These are phyloP conservation scores for Rhodocollybia butyracea DNA, from an alignment of 768 basidiomycete genomes.

Conservation along the genomic window DNA sequence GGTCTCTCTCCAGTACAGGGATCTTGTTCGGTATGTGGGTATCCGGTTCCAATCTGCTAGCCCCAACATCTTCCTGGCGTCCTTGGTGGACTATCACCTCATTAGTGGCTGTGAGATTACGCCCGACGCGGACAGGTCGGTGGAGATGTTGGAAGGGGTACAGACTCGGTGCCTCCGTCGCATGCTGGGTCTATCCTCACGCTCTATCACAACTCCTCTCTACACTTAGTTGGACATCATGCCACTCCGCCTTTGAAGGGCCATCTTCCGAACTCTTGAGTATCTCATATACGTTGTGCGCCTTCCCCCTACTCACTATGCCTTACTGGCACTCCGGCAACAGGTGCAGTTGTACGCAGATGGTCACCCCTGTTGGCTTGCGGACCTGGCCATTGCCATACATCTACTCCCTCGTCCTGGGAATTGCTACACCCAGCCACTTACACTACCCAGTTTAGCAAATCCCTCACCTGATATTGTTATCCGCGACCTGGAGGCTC, in stretches of 20 bases:
- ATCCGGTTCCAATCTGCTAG: neutral
- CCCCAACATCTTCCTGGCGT: neutral
- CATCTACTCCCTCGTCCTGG: neutral
- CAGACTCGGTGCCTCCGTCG: slow-evolving; percentile 36
- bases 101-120: slow-evolving; percentile 9
- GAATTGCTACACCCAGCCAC: neutral
- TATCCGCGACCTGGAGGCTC: too few relatives aligned
- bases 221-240: slow-evolving; percentile 21
- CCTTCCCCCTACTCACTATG: neutral
- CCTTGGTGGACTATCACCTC: slow-evolving; percentile 14
- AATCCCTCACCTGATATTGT: neutral
- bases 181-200: slow-evolving; percentile 10
- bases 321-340: neutral
- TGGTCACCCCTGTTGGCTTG: neutral
- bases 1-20: neutral
- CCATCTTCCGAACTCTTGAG: slow-evolving; percentile 9
- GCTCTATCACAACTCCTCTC: slow-evolving; percentile 10
- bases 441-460: neutral
- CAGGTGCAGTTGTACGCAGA: neutral
- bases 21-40: neutral
- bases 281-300: slow-evolving; percentile 1
- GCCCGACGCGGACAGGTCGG: slow-evolving; percentile 4
- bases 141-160: slow-evolving; percentile 33
- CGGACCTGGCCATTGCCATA: neutral
- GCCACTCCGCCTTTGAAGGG: slow-evolving; percentile 12